Percentiles rank a stretch among this genome's conserved stretches.
Evolutionary conservation across 441 rosid genomes (phyloP).

Genomic region (Eugenia klotzschiana): DNA sequence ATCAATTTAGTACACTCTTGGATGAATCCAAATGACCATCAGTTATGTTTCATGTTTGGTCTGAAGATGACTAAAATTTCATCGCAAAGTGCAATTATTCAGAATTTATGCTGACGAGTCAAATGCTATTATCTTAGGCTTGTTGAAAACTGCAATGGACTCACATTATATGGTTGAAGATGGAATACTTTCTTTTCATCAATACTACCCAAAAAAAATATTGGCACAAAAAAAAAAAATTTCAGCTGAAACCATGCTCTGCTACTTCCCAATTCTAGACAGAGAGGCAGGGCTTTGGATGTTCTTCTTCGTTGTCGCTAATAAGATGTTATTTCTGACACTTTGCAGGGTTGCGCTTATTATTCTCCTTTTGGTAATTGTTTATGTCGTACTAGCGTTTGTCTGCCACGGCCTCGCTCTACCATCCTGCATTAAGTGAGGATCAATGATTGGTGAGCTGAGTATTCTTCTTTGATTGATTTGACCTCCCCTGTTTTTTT

Average conservation of each 20-base stretch:
- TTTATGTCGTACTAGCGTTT: constrained; percentile 55
- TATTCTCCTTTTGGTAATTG: constrained; percentile 36
- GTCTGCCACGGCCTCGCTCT: constrained; percentile 65
- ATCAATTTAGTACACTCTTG: background rate
- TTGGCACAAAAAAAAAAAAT: background rate
- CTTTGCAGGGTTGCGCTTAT: constrained; percentile 51
- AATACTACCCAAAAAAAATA: background rate
- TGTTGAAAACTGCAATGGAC: background rate
- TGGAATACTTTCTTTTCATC: background rate
- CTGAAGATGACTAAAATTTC: background rate
- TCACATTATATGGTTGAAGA: background rate
- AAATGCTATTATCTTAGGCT: background rate
- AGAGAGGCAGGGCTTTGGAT: background rate
- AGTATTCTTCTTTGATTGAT: background rate
- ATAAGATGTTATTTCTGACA: background rate
- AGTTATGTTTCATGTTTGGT: background rate
- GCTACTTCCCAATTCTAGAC: background rate
- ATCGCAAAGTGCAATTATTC: background rate
- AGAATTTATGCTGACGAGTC: background rate
- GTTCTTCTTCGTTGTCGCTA: background rate
- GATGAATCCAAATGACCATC: background rate
- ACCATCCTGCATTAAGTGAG: constrained; percentile 56
- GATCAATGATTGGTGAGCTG: constrained; percentile 1
- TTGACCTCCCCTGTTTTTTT: background rate
- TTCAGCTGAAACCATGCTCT: background rate